Evolutionary conservation across 805 yeast genomes (phyloP).

Genomic region (Pichia exigua): DNA sequence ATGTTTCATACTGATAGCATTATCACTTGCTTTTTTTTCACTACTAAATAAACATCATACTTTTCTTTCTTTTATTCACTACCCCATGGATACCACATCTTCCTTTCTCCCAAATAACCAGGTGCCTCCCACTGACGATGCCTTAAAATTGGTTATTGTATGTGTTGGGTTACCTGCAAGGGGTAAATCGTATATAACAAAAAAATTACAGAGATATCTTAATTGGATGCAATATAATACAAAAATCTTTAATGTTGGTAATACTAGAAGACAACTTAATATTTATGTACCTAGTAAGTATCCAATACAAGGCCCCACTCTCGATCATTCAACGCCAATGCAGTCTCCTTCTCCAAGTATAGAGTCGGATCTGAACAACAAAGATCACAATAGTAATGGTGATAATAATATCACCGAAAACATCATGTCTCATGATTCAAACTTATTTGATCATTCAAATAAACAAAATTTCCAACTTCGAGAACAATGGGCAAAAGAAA

Average conservation of each 20-base stretch:
- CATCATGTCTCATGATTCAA: slow-evolving; percentile 26
- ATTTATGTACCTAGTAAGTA: slow-evolving; percentile 30
- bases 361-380: not conserved
- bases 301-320: slow-evolving; percentile 30
- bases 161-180: slow-evolving; percentile 74
- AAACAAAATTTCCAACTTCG: slow-evolving; percentile 35
- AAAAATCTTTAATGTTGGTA: slow-evolving; percentile 67
- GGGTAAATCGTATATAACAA: slow-evolving; percentile 68
- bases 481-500: slow-evolving; percentile 46
- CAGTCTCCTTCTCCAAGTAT: not conserved
- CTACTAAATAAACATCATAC: too few species aligned
- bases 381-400: too few species aligned
- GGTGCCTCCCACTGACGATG: slow-evolving; percentile 5
- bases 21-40: too few species aligned
- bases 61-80: not conserved
- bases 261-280: slow-evolving; percentile 54
- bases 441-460: slow-evolving; percentile 38
- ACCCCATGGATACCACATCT: not conserved
- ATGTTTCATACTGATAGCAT: too few species aligned
- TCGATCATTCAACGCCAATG: slow-evolving; percentile 7
- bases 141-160: slow-evolving; percentile 51
- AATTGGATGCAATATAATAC: slow-evolving; percentile 57
- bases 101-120: not conserved
- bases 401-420: not conserved
- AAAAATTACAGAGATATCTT: slow-evolving; percentile 50